Evolutionary conservation across 2,329 filamentous ascomycete genomes (phyloP), one percentile per base, ranked within the genome.

Genomic region (Diplodia sapinea): DNA sequence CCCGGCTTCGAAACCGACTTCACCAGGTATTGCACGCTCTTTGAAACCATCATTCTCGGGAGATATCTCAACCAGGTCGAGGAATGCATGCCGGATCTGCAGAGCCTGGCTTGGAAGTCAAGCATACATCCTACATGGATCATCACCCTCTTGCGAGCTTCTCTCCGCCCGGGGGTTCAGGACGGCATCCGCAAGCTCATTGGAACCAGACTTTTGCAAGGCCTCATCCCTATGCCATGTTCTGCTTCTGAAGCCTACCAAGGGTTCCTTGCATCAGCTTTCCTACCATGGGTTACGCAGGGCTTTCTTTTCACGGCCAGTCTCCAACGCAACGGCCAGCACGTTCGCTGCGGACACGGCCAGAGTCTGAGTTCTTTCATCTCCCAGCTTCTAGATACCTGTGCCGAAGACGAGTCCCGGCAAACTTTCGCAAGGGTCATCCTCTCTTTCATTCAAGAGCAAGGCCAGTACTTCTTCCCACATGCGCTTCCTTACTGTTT

Each of bases 41-140:
- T 82, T 68, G 82, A 84, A 67, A 84, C 79, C 0, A 79, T 84
- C 17, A 78, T 83, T 8, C 76, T 85, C 23, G 80, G 82, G 49
- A 78, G 82, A 29, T 85, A 84, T 69, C 70, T 81, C 51, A 84
- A 84, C 68, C 82, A 84, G 68, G 79, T 83, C 2, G 72, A 82
- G 43, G 82, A 80, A 26, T 82, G 80, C 62, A 74, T 83, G 36
- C 72, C 75, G 20, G 81, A 83, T 64, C 72, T 84, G 13, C 76
- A 79, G 20, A 73, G 72, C 8, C 69, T 84, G 1, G 74, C 79
- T 40, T 59, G 74, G 7, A 64, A 71, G 3, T 80, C 79, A 5
- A 67, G 74, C 0, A 75, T 83, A 2, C 75, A 78, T 54, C 68
- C 76, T 0, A 74, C 75, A 0, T 83, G 82, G 81, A 72, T 81